Conservation (phyloP, 441 rosid species). For the Erysimum pusillum region DNA sequence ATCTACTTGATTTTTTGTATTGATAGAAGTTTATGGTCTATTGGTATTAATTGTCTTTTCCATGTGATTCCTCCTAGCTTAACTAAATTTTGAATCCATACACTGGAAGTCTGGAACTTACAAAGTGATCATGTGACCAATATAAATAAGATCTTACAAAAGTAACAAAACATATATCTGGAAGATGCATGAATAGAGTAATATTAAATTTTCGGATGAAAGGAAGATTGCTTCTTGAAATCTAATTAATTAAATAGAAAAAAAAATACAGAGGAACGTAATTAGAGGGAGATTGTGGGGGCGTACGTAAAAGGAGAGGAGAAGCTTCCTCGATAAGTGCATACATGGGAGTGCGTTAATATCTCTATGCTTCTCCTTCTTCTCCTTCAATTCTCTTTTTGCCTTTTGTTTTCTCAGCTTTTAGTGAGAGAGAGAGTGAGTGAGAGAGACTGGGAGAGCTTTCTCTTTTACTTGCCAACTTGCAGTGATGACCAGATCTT, state of each 20-base stretch:
- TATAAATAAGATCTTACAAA: not conserved
- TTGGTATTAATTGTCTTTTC: not conserved
- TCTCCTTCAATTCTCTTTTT: conserved; percentile 39
- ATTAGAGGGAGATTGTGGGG: conserved; percentile 42
- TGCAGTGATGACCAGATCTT: conserved; percentile 53
- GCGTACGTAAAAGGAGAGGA: conserved; percentile 40
- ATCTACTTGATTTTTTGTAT: not conserved
- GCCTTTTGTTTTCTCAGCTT: conserved; percentile 47
- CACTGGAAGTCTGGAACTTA: not conserved
- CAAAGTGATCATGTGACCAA: conserved; percentile 4
- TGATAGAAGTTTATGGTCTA: not conserved
- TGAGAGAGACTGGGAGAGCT: conserved; percentile 43
- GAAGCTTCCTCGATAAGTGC: conserved; percentile 88
- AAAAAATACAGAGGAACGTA: conserved; percentile 4
- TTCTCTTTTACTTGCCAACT: conserved; percentile 68
- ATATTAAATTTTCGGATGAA: not conserved
- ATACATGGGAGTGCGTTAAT: conserved; percentile 65
- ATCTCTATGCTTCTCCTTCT: conserved; percentile 64
- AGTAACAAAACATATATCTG: not conserved
- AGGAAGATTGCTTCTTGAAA: not conserved
- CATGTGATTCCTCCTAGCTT: not conserved
- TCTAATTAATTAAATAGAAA: not conserved
- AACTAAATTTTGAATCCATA: not conserved
- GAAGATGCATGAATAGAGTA: not conserved
- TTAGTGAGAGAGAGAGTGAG: conserved; percentile 33